Evolutionary conservation across 1,284 basidiomycete species (phyloP).

Genomic region (Tetrapyrgos nigripes): DNA sequence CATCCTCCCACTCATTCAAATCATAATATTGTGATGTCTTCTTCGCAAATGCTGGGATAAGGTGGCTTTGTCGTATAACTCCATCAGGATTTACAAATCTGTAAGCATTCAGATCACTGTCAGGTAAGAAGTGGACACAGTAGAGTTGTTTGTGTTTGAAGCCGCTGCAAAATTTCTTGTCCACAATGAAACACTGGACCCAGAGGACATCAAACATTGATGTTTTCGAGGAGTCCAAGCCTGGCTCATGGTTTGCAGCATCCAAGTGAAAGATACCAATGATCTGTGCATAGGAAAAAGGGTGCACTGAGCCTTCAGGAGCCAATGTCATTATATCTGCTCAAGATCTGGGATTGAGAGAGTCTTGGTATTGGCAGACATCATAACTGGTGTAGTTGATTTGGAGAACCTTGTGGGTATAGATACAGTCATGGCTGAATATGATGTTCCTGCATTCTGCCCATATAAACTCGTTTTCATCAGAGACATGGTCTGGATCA

Average conservation of each 20-base stretch:
- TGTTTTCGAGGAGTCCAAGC: neutral
- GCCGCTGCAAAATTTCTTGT: neutral
- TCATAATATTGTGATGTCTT: neutral
- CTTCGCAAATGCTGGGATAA: neutral
- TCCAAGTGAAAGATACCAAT: neutral
- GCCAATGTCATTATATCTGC: neutral
- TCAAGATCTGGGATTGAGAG: neutral
- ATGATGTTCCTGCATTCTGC: neutral
- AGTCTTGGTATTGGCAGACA: neutral
- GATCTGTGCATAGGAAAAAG: neutral
- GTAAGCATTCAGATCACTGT: neutral
- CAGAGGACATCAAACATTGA: neutral
- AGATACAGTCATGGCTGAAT: neutral
- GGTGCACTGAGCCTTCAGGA: neutral
- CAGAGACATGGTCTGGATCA: neutral
- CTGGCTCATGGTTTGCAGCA: neutral
- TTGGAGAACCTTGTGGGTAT: neutral
- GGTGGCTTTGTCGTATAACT: neutral
- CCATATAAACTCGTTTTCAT: neutral
- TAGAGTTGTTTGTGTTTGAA: neutral
- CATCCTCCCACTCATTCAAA: neutral
- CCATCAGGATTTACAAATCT: neutral
- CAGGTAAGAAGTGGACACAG: neutral
- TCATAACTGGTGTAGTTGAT: constrained; percentile 5
- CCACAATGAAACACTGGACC: neutral